Evolutionary conservation across 805 yeast genomes (phyloP).

Genomic region (Kuraishia piskuri): DNA sequence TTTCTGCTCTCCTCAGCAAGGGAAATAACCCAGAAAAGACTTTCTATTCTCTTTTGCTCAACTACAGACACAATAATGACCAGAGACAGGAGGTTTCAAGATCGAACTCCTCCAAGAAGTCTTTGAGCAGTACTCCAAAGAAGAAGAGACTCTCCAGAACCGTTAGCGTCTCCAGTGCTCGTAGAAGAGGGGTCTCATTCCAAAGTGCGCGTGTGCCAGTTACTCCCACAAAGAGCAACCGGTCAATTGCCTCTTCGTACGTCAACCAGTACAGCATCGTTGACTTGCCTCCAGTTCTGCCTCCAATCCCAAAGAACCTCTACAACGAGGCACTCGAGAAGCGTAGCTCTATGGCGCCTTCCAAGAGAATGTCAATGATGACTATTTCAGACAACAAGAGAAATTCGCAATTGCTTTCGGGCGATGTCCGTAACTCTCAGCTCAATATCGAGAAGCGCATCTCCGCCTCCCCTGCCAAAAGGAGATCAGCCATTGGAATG

Average conservation of each 20-base stretch:
- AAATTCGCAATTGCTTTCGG: slow-evolving; percentile 5
- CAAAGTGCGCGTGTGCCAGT: slow-evolving; percentile 20
- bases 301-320: slow-evolving; percentile 10
- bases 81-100: slow-evolving; percentile 4
- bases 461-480: slow-evolving; percentile 5
- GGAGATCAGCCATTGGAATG: slow-evolving; percentile 21
- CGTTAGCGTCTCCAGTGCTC: slow-evolving; percentile 37
- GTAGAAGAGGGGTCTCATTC: slow-evolving; percentile 38
- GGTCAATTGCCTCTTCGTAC: slow-evolving; percentile 12
- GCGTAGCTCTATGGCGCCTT: slow-evolving; percentile 2
- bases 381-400: slow-evolving; percentile 16
- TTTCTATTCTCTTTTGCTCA: slow-evolving; percentile 24
- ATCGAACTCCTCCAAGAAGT: neutral
- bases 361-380: slow-evolving; percentile 12
- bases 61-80: slow-evolving; percentile 27
- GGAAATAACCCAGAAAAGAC: slow-evolving; percentile 27
- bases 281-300: neutral
- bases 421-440: slow-evolving; percentile 23
- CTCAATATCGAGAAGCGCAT: slow-evolving; percentile 13
- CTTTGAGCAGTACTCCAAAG: slow-evolving; percentile 10
- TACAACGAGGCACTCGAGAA: slow-evolving; percentile 5
- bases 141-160: slow-evolving; percentile 29
- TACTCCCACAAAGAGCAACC: slow-evolving; percentile 13
- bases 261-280: neutral
- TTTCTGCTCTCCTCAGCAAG: slow-evolving; percentile 17